Percentiles rank a stretch among this genome's conserved stretches.
phyloP scores from a whole-genome alignment of 768 basidiomycete genomes.

The Boletus speciosus region DNA sequence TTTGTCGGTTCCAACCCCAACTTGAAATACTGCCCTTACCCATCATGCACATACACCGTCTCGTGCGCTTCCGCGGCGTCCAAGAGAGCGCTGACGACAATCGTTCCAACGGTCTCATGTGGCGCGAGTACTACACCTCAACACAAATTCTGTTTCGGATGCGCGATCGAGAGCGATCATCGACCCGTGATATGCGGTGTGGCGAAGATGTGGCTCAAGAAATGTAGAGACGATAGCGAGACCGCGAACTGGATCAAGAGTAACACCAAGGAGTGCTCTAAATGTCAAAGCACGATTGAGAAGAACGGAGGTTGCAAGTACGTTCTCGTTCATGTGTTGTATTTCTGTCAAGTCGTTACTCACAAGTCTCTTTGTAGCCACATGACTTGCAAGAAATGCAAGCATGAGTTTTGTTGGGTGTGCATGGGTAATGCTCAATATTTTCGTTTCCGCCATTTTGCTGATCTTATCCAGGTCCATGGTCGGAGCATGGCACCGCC shows the following conservation, averaged over 20 bases:
- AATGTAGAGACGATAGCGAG: conserved; percentile 96
- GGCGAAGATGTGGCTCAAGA: conserved; percentile 92
- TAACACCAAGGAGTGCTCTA: conserved; percentile 96
- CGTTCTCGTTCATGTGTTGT: conserved; percentile 65
- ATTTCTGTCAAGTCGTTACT: conserved; percentile 42
- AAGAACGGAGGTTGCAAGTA: conserved; percentile 99
- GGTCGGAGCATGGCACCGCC: conserved; percentile 94
- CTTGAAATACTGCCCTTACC: conserved; percentile 94
- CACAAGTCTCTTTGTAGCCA: conserved; percentile 54
- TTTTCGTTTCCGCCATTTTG: conserved; percentile 6
- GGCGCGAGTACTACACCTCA: conserved; percentile 54
- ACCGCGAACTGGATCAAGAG: conserved; percentile 99
- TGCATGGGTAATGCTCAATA: conserved; percentile 75
- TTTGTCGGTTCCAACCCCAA: conserved; percentile 82
- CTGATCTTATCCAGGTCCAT: conserved; percentile 63
- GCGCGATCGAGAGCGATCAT: conserved; percentile 83
- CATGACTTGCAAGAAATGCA: conserved; percentile 99
- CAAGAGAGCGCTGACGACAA: conserved; percentile 64
- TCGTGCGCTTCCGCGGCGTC: conserved; percentile 80
- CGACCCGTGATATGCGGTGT: conserved; percentile 87
- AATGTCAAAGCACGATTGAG: conserved; percentile 97
- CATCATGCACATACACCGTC: conserved; percentile 91
- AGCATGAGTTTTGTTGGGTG: conserved; percentile 98
- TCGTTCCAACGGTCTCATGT: conserved; percentile 90
- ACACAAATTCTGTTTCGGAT: conserved; percentile 95